Evolutionary conservation across 345 rosid genomes (phyloP).

Genomic region (Cardamine occulta): DNA sequence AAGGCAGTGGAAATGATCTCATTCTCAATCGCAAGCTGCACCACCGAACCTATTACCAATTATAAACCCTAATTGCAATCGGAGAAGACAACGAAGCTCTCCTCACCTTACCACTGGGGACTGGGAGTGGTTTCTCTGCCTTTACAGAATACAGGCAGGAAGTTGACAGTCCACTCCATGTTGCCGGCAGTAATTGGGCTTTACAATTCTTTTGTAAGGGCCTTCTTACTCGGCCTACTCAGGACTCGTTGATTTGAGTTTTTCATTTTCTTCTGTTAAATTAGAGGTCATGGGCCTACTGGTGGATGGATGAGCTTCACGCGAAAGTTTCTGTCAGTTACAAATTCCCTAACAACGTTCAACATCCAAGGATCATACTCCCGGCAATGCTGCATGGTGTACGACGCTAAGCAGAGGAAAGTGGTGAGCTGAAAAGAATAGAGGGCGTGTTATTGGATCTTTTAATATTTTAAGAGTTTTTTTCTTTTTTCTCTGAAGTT

Average conservation of each 20-base stretch:
- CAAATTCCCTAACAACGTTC: conserved; percentile 28
- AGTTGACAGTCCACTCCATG: conserved; percentile 3
- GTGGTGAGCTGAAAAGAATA: conserved; percentile 63
- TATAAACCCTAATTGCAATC: conserved; percentile 35
- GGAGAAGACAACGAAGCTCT: conserved; percentile 24
- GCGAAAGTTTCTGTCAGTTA: too few species aligned
- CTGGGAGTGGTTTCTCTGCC: conserved; percentile 27
- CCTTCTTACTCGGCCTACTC: background rate
- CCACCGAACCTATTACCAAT: background rate
- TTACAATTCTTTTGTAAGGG: background rate
- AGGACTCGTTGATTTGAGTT: background rate
- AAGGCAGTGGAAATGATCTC: conserved; percentile 35
- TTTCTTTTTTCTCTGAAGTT: background rate
- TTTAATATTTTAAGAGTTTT: background rate
- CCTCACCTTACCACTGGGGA: conserved; percentile 20
- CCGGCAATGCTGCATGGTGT: conserved; percentile 56
- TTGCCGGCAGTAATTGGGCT: conserved; percentile 4
- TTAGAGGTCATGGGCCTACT: too few species aligned
- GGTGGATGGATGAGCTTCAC: background rate
- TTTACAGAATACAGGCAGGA: conserved; percentile 11
- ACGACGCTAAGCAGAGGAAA: conserved; percentile 53
- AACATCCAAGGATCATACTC: conserved; percentile 73
- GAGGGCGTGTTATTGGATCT: conserved; percentile 45
- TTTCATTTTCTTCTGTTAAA: too few species aligned
- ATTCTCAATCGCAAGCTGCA: conserved; percentile 25